Percentiles rank a stretch among this genome's conserved stretches.
Evolutionary conservation across 108 stramenopile genomes (phyloP).

Genomic region (Mayamaea pseudoterrestris): DNA sequence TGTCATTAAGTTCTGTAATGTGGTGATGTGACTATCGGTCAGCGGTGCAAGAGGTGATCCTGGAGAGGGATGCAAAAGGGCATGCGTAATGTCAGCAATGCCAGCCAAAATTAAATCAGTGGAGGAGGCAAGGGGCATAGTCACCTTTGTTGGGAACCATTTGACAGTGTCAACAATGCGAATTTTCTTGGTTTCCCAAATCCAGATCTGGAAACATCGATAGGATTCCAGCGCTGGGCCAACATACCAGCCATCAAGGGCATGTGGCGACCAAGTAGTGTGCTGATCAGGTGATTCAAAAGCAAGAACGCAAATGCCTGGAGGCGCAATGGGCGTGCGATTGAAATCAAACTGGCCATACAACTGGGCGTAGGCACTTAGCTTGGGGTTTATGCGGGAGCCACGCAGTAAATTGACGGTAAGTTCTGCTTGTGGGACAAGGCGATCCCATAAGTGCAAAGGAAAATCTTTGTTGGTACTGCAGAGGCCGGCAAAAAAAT

Average conservation of each 20-base stretch:
- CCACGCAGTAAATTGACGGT: constrained; percentile 21
- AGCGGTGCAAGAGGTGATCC: neutral
- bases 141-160: constrained; percentile 15
- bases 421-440: constrained; percentile 20
- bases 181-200: constrained; percentile 6
- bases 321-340: constrained; percentile 11
- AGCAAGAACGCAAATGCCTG: constrained; percentile 15
- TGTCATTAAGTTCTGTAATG: neutral
- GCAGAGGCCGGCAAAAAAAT: constrained; percentile 15
- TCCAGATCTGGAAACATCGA: constrained; percentile 18
- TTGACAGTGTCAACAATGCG: constrained; percentile 22
- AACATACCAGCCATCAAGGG: constrained; percentile 30
- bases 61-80: neutral
- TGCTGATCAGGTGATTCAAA: constrained; percentile 18
- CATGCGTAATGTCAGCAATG: neutral
- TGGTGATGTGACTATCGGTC: neutral
- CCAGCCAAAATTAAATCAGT: constrained; percentile 3
- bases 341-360: constrained; percentile 16
- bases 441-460: constrained; percentile 13
- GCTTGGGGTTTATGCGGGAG: constrained; percentile 8
- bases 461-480: constrained; percentile 20
- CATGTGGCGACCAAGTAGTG: constrained; percentile 13
- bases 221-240: constrained; percentile 36
- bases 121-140: constrained; percentile 5
- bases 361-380: constrained; percentile 9